A percentile compares a stretch with the other conserved stretches of the same genome.
Conservation (phyloP, 2,329 filamentous ascomycete species). For the Ilyonectria sp. region DNA sequence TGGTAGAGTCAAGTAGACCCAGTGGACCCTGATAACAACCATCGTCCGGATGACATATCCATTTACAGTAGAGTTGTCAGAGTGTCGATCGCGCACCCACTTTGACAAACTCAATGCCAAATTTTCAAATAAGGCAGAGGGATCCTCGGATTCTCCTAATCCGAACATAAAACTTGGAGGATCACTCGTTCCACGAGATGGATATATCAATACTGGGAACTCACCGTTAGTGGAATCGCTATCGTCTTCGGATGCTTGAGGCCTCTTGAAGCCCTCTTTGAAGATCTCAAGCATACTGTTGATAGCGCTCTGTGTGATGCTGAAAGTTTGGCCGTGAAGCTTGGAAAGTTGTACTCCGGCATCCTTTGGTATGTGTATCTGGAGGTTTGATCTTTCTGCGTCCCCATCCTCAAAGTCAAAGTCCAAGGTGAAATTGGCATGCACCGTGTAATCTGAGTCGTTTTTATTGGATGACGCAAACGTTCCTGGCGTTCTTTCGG, state of each 20-base stretch:
- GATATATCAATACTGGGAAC: no score
- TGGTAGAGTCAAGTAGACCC: constrained; percentile 21
- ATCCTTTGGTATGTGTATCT: constrained; percentile 18
- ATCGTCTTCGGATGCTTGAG: no score
- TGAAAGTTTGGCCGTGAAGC: constrained; percentile 4
- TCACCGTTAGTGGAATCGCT: background rate
- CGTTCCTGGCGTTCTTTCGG: background rate
- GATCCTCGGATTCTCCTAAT: background rate
- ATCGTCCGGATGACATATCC: background rate
- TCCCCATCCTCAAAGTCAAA: background rate
- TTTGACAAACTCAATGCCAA: constrained; percentile 29
- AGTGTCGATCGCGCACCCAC: constrained; percentile 31
- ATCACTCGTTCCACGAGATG: background rate
- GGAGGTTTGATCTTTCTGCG: constrained; percentile 17
- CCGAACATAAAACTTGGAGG: background rate
- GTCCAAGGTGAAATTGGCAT: no score
- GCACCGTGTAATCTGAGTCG: background rate
- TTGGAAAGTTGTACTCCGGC: no score
- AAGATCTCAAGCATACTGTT: background rate
- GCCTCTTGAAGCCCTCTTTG: constrained; percentile 14
- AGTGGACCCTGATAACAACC: constrained; percentile 11
- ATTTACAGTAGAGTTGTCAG: fast-evolving
- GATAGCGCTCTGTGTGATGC: constrained; percentile 18
- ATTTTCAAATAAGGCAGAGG: background rate
- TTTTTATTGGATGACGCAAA: background rate